Base-by-base conservation (phyloP, 192 early-diverging fungal genomes). In the Endogone sp. region DNA sequence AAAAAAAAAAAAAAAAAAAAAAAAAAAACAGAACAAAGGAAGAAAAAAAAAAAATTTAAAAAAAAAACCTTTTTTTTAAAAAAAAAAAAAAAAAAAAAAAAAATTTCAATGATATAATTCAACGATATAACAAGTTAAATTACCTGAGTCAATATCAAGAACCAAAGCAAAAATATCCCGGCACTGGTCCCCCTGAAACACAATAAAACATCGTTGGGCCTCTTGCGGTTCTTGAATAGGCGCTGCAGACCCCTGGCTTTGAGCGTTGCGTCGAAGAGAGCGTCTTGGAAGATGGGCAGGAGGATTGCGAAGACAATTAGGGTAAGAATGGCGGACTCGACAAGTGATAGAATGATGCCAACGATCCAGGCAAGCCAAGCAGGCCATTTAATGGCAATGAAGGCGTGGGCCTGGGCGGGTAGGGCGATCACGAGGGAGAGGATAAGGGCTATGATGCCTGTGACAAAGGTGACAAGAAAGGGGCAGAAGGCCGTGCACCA, bases 301-400 rank as follows among this genome's bases (percentile, higher is more conserved):
- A 79, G 66, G 23, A 90, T 85, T 3, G 81, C 75, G 66, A 84
- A 85, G 69, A 88, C 81, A 16, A 89, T 68, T 24, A 90, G 57
- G 31, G 76, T 74, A 57, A 86, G 44, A 3, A 86, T 60, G 16
- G 64, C 78, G 0, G 79, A 78, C 59, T 90, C 87, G 1, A 90
- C 62, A n/a, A 90, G 24, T 3, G 85, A 82, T 68, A 89, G 82
- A 28, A 90, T 84, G 25, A 89, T 74, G 22, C 76, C 74, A 0
- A 88, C 76, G 0, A 84, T 70, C 89, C 89, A 90, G 22, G 86
- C 82, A 2, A 89, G 73, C 74, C 87, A 86, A 0, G 68, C 74
- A n/a, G 86, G 87, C 30, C 85, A 82, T 3, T 79, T 67, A 8
- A 44, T 79, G 2, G 31, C 20, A 21, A 83, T 82, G 10, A 90